Evolutionary conservation across 176 grass and related monocot species (phyloP), one percentile per base, ranked within the genome.

Genomic region (Poa pratensis): DNA sequence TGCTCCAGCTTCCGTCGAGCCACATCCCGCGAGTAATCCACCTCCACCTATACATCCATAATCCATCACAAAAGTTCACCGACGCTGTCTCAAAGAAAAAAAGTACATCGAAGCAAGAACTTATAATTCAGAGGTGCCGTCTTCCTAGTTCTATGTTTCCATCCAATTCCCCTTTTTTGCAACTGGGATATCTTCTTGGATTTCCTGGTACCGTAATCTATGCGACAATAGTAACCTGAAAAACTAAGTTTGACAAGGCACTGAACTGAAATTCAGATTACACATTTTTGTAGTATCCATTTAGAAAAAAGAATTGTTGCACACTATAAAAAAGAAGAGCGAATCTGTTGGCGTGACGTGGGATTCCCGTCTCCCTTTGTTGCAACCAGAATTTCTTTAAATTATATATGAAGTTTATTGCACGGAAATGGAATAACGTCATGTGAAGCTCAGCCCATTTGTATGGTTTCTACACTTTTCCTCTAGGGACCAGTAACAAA

Each of bases 11-110:
- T 64, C 64, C 82, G 85, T 50, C 43, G 84, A 4, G 80, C 64
- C 13, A 90, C 35, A 49, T 92, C 73, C 1, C 45, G 86, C 43
- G 89, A 74, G 32, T 86, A 89, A 39, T 92, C 84, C 64, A 76
- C 77, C 26, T 93, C 65, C 8, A 90, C 88, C 92, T 97, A 23
- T 9, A 19, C 16, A 17, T 57, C 15, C 22, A 46, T 46, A 46
- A 46, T 0, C 11, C 43, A 20, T 43, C 12, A 70, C 1, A 4
- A 27, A 7, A 13, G 0, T 28, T 70, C 22, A 57, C 6, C 34
- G 0, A 42, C 7, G 46, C 7, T 11, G 43, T 46, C 43, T 46
- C 42, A 43, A 43, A 46, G 6, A 42, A 8, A 42, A 4, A 27
- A 7, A 13, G 0, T 28, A 57, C 22, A 57, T 12, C 34, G 0